Conservation (phyloP, 352 stramenopile genomes). For the Phytophthora palmivora region DNA sequence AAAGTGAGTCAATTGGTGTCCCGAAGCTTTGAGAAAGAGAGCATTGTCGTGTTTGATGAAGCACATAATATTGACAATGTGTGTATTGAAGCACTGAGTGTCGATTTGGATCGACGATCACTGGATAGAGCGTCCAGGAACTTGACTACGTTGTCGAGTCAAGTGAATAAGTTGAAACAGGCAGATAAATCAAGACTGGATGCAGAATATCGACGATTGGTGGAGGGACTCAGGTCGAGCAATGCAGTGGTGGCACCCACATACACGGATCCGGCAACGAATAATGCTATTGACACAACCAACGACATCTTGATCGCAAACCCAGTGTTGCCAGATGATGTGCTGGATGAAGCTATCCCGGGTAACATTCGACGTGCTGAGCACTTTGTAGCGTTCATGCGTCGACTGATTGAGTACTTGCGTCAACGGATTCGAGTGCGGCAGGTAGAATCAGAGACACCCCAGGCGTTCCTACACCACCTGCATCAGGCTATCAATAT, state of each 20-base stretch:
- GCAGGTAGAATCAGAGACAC: slow-evolving; percentile 96
- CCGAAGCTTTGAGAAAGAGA: slow-evolving; percentile 94
- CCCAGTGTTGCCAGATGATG: slow-evolving; percentile 90
- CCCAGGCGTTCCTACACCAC: slow-evolving; percentile 96
- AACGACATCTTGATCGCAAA: slow-evolving; percentile 80
- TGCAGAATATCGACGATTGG: slow-evolving; percentile 95
- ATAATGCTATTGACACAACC: slow-evolving; percentile 53
- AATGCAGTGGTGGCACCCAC: slow-evolving; percentile 68
- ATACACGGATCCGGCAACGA: slow-evolving; percentile 53
- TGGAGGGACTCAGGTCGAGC: slow-evolving; percentile 95
- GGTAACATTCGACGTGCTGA: slow-evolving; percentile 98
- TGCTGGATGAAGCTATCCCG: slow-evolving; percentile 97
- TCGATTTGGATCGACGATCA: slow-evolving; percentile 94
- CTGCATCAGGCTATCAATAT: slow-evolving; percentile 94
- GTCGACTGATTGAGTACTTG: slow-evolving; percentile 96
- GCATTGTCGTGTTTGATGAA: slow-evolving; percentile 97
- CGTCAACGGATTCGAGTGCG: slow-evolving; percentile 79
- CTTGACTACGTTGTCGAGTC: slow-evolving; percentile 78
- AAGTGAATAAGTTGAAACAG: slow-evolving; percentile 90
- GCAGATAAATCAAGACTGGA: slow-evolving; percentile 92
- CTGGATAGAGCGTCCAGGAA: slow-evolving; percentile 94
- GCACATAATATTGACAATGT: slow-evolving; percentile 99
- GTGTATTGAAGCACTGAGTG: slow-evolving; percentile 98
- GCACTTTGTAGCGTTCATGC: slow-evolving; percentile 98
- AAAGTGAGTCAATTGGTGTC: slow-evolving; percentile 94